Evolutionary conservation across 2,329 filamentous ascomycete genomes (phyloP).

Genomic region (Rhinocladiella similis): DNA sequence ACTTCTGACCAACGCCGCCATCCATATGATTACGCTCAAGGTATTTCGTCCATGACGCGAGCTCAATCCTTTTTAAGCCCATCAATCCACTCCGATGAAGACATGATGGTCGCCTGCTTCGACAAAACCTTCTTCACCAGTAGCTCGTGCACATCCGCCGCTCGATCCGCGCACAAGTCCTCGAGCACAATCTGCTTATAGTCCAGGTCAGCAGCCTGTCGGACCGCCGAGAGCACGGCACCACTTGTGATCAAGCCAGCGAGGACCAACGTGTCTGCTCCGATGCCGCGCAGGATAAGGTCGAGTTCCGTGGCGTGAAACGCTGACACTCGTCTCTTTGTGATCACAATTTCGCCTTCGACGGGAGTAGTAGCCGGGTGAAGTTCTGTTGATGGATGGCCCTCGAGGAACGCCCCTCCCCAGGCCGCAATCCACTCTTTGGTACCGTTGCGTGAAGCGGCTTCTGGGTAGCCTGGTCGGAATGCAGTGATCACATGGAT

Average conservation of each 20-base stretch:
- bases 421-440: background rate
- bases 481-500: slow-evolving; percentile 3
- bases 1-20: no score
- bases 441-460: background rate
- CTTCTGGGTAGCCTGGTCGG: slow-evolving; percentile 4
- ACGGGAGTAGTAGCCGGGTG: background rate
- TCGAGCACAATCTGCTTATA: slow-evolving; percentile 8
- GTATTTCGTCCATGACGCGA: background rate
- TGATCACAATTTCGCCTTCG: slow-evolving; percentile 3
- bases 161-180: slow-evolving; percentile 6
- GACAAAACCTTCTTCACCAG: slow-evolving; percentile 3
- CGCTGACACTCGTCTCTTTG: slow-evolving; percentile 9
- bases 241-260: slow-evolving; percentile 7
- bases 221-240: slow-evolving; percentile 7
- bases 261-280: slow-evolving; percentile 2
- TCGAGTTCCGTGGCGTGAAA: slow-evolving; percentile 12
- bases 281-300: slow-evolving; percentile 1
- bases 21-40: no score
- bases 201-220: slow-evolving; percentile 10
- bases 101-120: slow-evolving; percentile 6
- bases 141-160: slow-evolving; percentile 2
- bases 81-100: background rate
- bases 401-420: background rate
- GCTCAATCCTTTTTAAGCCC: background rate
- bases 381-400: slow-evolving; percentile 2